A percentile compares a stretch with the other conserved stretches of the same genome.
phyloP scores from a whole-genome alignment of 257 asterid species.

The Thymus mandschuricus region DNA sequence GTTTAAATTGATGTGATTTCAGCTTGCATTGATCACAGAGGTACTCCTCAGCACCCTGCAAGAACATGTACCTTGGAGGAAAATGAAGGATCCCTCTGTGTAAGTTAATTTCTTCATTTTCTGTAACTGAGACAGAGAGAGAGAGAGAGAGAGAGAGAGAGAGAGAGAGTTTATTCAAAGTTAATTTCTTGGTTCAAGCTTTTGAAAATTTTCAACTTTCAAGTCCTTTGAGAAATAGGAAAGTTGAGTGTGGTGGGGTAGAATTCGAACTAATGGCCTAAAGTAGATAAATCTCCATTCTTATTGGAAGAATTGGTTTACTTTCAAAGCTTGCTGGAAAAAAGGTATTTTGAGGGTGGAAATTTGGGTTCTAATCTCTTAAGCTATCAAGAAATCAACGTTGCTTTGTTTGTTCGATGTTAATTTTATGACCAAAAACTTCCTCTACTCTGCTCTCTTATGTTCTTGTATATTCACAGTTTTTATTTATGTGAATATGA shows the following conservation, averaged over 20 bases:
- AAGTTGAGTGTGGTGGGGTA: neutral
- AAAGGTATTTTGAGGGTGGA: neutral
- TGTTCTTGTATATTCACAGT: neutral
- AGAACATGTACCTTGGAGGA: constrained; percentile 88
- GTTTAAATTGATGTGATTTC: constrained; percentile 24
- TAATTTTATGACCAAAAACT: neutral
- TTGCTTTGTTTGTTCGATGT: too few relatives aligned
- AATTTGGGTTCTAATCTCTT: neutral
- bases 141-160: neutral
- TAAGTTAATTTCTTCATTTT: constrained; percentile 39
- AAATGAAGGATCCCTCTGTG: constrained; percentile 66
- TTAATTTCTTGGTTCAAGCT: too few relatives aligned
- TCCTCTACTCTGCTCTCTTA: constrained; percentile 1
- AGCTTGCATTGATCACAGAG: constrained; percentile 95
- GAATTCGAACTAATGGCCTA: too few relatives aligned
- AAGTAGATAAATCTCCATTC: too few relatives aligned
- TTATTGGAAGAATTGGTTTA: too few relatives aligned
- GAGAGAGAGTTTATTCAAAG: too few relatives aligned
- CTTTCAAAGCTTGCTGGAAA: too few relatives aligned
- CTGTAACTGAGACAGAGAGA: neutral
- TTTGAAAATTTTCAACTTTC: neutral
- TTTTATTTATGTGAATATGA: neutral
- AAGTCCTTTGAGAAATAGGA: neutral
- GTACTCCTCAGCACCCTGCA: constrained; percentile 93
- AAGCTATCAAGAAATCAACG: neutral